A percentile compares a stretch with the other conserved stretches of the same genome.
Conservation (phyloP, 768 basidiomycete species). For the Pleurotus cornucopiae region DNA sequence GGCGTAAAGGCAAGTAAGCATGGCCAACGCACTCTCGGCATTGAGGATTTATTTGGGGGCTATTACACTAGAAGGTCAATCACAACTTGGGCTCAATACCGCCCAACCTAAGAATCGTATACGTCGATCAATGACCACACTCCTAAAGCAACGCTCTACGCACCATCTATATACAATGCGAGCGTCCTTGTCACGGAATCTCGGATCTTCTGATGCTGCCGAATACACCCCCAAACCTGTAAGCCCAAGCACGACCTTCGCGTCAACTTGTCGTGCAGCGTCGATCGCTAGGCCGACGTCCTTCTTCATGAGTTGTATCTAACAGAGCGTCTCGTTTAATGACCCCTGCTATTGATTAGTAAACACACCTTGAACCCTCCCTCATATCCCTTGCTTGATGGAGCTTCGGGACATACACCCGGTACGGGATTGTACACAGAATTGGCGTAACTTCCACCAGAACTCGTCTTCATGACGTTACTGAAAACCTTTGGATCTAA, state of each 20-base stretch:
- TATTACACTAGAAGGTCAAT: not conserved
- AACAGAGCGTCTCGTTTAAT: not conserved
- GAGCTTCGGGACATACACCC: slow-evolving; percentile 38
- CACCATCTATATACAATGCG: slow-evolving; percentile 37
- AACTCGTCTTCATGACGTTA: slow-evolving; percentile 33
- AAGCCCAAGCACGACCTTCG: slow-evolving; percentile 35
- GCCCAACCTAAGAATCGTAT: not conserved
- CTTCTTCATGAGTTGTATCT: slow-evolving; percentile 44
- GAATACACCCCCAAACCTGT: slow-evolving; percentile 32
- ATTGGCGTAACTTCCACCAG: slow-evolving; percentile 38
- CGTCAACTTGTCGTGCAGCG: slow-evolving; percentile 31
- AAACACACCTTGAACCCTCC: slow-evolving; percentile 35
- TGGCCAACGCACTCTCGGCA: not conserved
- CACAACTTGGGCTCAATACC: not conserved
- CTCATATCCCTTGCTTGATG: slow-evolving; percentile 36
- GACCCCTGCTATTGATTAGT: not conserved
- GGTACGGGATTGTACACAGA: slow-evolving; percentile 39
- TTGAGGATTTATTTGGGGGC: not conserved
- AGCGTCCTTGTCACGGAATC: slow-evolving; percentile 33
- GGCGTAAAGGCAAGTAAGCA: too few relatives aligned
- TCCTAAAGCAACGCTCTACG: not conserved
- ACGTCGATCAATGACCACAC: not conserved
- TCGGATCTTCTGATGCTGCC: slow-evolving; percentile 33
- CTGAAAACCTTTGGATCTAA: slow-evolving; percentile 34
- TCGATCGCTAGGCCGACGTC: slow-evolving; percentile 35